Percentiles rank a stretch among this genome's conserved stretches.
These are phyloP conservation scores for Solanum hybrid DNA, from an alignment of 305 asterid species.

Conservation along the genomic window DNA sequence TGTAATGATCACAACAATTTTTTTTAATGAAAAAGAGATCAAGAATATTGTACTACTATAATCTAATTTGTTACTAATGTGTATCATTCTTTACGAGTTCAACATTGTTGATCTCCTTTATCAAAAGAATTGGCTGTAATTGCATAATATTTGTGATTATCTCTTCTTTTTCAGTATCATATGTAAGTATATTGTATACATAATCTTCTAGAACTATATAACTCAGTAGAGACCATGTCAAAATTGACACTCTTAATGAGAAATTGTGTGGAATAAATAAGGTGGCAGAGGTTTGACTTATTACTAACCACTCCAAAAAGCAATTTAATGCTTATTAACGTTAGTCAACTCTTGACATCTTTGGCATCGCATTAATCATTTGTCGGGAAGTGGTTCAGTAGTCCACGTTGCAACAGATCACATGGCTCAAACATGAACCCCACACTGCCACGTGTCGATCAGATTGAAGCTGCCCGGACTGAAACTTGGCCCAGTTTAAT, in stretches of 20 bases:
- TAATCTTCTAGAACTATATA: neutral
- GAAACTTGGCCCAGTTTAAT: too few species aligned
- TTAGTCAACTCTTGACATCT: too few species aligned
- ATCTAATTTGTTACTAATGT: neutral
- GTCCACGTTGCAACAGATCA: too few species aligned
- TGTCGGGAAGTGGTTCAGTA: too few species aligned
- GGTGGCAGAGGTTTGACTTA: neutral
- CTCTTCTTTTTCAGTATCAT: neutral
- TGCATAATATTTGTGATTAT: neutral
- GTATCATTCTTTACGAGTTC: neutral
- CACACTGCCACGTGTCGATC: too few species aligned
- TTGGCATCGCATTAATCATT: too few species aligned
- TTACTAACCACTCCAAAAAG: neutral
- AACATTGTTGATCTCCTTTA: rapidly evolving
- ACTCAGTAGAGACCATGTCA: neutral
- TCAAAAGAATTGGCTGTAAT: rapidly evolving
- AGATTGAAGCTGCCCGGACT: too few species aligned
- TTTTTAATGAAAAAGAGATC: neutral
- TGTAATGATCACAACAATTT: rapidly evolving
- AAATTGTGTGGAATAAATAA: neutral
- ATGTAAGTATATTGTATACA: neutral
- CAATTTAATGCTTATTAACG: too few species aligned
- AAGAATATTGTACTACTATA: neutral
- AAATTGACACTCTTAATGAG: neutral
- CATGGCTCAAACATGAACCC: too few species aligned